Evolutionary conservation across 176 grass and related monocot genomes (phyloP).

Genomic region (Rhynchospora tenuis): DNA sequence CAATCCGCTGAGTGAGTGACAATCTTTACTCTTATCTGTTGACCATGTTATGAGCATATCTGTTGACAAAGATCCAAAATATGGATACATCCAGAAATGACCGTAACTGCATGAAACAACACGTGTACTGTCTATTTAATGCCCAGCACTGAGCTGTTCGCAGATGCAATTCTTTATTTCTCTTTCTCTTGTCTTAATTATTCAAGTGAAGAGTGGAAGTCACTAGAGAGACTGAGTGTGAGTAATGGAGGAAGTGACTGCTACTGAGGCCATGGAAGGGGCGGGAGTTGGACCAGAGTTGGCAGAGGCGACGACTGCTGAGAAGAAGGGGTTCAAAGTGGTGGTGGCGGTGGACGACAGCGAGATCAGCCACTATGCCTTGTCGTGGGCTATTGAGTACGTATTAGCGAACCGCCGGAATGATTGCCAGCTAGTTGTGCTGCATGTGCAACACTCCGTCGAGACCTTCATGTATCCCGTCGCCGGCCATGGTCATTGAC

Average conservation of each 20-base stretch:
- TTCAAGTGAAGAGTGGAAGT: not conserved
- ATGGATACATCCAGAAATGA: not conserved
- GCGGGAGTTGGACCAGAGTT: not conserved
- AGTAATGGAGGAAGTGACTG: not conserved
- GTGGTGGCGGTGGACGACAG: constrained; percentile 70
- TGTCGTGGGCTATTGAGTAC: constrained; percentile 65
- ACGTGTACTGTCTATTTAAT: not conserved
- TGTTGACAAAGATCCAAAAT: not conserved
- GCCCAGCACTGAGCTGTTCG: not conserved
- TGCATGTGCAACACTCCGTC: constrained; percentile 51
- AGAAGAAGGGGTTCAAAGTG: constrained; percentile 39
- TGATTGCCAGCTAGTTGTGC: constrained; percentile 37
- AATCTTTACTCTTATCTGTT: not conserved
- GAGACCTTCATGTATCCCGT: constrained; percentile 62
- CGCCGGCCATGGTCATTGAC: constrained; percentile 38
- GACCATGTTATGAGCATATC: not conserved
- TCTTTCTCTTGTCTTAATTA: not conserved
- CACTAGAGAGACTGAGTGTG: not conserved
- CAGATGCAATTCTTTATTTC: not conserved
- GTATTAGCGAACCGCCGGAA: constrained; percentile 27
- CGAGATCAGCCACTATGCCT: constrained; percentile 63
- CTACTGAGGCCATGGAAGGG: constrained; percentile 15
- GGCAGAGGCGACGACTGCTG: not conserved
- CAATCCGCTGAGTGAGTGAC: not conserved
- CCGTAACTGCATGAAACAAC: not conserved